Percentiles rank a stretch among this genome's conserved stretches.
Conservation (phyloP, 148 eudicot genomes). For the Polygonum maritimum region DNA sequence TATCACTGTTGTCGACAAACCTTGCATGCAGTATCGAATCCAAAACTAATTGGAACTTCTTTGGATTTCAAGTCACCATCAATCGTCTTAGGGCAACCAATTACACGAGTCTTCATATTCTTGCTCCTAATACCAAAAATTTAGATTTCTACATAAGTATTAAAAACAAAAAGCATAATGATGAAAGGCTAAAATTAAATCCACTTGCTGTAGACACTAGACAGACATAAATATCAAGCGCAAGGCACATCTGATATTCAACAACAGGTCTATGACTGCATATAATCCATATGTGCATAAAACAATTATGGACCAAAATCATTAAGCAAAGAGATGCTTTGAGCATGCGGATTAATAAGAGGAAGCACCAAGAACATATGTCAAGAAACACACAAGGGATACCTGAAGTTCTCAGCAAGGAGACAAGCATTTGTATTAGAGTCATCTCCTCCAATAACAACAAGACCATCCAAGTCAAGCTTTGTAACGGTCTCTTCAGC, state of each 20-base stretch:
- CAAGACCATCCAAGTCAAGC: slow-evolving; percentile 92
- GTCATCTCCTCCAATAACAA: slow-evolving; percentile 97
- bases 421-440: slow-evolving; percentile 98
- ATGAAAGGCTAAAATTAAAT: neutral
- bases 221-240: neutral
- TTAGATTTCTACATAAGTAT: neutral
- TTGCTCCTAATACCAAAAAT: slow-evolving; percentile 45
- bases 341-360: no score
- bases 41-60: slow-evolving; percentile 93
- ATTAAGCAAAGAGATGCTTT: no score
- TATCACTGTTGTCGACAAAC: slow-evolving; percentile 25
- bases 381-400: neutral
- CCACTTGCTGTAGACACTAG: no score
- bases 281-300: neutral
- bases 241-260: neutral
- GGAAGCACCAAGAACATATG: neutral
- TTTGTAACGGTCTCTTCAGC: slow-evolving; percentile 80
- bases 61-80: slow-evolving; percentile 96
- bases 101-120: slow-evolving; percentile 76
- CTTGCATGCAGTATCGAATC: slow-evolving; percentile 99
- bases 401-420: slow-evolving; percentile 96
- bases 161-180: no score
- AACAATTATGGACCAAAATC: neutral
- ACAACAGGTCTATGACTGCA: neutral
- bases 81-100: slow-evolving; percentile 99